Evolutionary conservation across 768 basidiomycete species (phyloP).

Genomic region (Lactarius evosmus): DNA sequence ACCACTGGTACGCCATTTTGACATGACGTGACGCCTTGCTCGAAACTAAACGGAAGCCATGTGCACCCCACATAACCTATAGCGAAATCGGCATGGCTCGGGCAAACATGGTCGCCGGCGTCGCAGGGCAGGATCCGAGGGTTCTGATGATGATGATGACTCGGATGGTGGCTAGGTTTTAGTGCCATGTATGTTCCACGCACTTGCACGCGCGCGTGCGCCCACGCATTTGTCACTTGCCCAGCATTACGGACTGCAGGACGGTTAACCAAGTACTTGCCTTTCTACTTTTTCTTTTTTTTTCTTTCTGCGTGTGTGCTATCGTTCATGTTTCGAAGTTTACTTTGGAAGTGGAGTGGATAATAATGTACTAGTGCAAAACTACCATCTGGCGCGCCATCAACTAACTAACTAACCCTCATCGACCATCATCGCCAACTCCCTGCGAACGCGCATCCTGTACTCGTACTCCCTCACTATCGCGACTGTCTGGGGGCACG

Average conservation of each 20-base stretch:
- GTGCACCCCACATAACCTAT: background rate
- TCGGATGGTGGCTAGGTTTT: constrained; percentile 50
- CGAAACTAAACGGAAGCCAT: constrained; percentile 27
- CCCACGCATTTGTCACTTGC: constrained; percentile 4
- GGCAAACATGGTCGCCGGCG: constrained; percentile 56
- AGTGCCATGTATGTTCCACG: background rate
- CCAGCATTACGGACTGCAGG: background rate
- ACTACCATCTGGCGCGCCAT: background rate
- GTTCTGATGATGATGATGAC: constrained; percentile 67
- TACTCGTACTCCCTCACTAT: constrained; percentile 47
- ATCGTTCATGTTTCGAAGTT: constrained; percentile 1
- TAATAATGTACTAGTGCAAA: constrained; percentile 28
- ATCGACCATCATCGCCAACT: constrained; percentile 21
- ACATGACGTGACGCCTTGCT: constrained; percentile 23
- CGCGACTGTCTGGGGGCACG: constrained; percentile 43
- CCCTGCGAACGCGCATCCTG: constrained; percentile 42
- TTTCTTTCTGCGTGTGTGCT: constrained; percentile 1
- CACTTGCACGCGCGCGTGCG: background rate
- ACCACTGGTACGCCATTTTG: constrained; percentile 55
- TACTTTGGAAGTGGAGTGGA: constrained; percentile 17
- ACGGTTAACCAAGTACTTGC: constrained; percentile 3
- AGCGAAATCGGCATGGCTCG: constrained; percentile 82
- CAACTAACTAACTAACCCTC: constrained; percentile 11
- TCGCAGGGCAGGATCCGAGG: constrained; percentile 59
- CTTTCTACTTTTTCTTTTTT: constrained; percentile 3